A percentile compares a stretch with the other conserved stretches of the same genome.
phyloP scores from a whole-genome alignment of 148 eudicot genomes.

The Diospyros lotus region DNA sequence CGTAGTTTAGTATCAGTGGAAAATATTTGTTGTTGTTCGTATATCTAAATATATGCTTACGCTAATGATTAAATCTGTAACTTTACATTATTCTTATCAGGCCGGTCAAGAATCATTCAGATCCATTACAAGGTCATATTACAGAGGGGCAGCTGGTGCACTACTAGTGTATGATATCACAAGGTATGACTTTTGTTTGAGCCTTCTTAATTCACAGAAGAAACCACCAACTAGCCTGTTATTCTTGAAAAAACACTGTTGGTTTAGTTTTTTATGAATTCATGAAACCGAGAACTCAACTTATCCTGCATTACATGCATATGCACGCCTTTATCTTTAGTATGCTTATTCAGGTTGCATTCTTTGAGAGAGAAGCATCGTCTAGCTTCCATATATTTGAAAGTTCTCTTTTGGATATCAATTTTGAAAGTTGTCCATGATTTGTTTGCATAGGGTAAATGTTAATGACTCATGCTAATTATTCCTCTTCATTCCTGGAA shows the following conservation, averaged over 20 bases:
- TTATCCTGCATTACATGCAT: not conserved
- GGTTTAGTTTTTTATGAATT: not conserved
- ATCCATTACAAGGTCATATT: conserved; percentile 60
- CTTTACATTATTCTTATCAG: conserved; percentile 18
- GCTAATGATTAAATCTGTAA: not conserved
- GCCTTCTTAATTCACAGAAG: not conserved
- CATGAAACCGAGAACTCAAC: not conserved
- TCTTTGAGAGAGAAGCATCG: not conserved
- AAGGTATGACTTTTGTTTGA: conserved; percentile 24
- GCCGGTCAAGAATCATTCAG: conserved; percentile 67
- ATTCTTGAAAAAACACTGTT: not conserved
- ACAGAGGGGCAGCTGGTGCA: conserved; percentile 62
- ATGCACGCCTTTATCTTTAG: not conserved
- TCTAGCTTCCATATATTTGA: not conserved
- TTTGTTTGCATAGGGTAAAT: too few species aligned
- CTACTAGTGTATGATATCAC: conserved; percentile 63
- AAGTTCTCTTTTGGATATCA: not conserved
- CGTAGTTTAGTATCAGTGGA: not conserved
- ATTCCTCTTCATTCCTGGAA: not conserved
- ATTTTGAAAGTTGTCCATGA: not conserved
- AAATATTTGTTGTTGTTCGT: not conserved
- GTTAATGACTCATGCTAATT: not conserved
- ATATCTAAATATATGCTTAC: not conserved
- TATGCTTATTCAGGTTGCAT: not conserved
- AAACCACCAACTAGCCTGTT: not conserved